These are phyloP conservation scores for Pseudopediastrum boryanum DNA, from an alignment of 139 green algal species.

Conservation along the genomic window DNA sequence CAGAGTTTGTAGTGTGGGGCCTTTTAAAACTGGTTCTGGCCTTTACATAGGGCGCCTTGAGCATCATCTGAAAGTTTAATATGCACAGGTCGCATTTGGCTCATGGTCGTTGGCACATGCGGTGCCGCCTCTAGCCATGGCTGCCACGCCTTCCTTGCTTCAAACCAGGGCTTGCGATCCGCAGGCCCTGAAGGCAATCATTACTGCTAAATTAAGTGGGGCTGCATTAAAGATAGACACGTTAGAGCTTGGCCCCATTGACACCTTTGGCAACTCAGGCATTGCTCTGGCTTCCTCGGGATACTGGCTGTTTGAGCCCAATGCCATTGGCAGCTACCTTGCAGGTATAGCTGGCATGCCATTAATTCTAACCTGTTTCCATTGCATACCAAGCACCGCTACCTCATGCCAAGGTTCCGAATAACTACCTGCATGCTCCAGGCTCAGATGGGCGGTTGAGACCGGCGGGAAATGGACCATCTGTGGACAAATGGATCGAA, in stretches of 20 bases:
- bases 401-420: background rate
- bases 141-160: constrained; percentile 16
- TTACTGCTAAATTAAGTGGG: constrained; percentile 42
- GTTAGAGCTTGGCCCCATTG: background rate
- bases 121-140: background rate
- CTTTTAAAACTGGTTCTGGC: background rate
- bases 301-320: constrained; percentile 59
- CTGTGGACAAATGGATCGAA: constrained; percentile 62
- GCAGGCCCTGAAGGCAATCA: constrained; percentile 61
- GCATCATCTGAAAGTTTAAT: background rate
- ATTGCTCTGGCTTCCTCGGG: constrained; percentile 44
- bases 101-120: background rate
- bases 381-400: background rate
- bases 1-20: background rate
- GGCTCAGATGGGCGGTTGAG: constrained; percentile 10
- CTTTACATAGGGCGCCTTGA: background rate
- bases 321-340: constrained; percentile 42
- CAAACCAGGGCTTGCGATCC: constrained; percentile 54
- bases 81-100: background rate
- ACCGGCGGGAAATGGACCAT: background rate
- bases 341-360: background rate
- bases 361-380: background rate
- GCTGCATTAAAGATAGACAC: constrained; percentile 8
- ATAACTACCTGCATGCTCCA: no score
- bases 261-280: constrained; percentile 37